Evolutionary conservation across 805 yeast genomes (phyloP).

Genomic region (Candida fluviatilis): DNA sequence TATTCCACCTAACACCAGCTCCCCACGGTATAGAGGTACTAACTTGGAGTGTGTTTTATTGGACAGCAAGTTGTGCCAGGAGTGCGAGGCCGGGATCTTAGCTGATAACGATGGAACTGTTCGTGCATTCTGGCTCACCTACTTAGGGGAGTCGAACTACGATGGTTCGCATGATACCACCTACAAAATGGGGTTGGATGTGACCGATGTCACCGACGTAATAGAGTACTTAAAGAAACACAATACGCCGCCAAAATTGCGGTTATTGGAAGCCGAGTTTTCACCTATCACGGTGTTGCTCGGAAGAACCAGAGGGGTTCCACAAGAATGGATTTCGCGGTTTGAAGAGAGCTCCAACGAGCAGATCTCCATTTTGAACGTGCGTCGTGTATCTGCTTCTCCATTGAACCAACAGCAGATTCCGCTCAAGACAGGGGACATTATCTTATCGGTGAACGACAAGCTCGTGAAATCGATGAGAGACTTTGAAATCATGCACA

Average conservation of each 20-base stretch:
- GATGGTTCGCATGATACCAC: slow-evolving; percentile 51
- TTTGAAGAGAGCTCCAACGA: slow-evolving; percentile 62
- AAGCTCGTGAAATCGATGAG: slow-evolving; percentile 60
- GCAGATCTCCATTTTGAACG: slow-evolving; percentile 69
- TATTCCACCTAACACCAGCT: slow-evolving; percentile 60
- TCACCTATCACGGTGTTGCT: slow-evolving; percentile 61
- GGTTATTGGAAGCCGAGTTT: slow-evolving; percentile 78
- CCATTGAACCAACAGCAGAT: slow-evolving; percentile 16
- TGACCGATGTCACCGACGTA: slow-evolving; percentile 57
- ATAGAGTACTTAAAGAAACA: slow-evolving; percentile 51
- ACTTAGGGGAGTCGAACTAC: slow-evolving; percentile 66
- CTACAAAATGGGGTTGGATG: slow-evolving; percentile 74
- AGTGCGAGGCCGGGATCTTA: slow-evolving; percentile 76
- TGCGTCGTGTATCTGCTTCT: slow-evolving; percentile 61
- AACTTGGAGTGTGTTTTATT: slow-evolving; percentile 74
- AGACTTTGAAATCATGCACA: slow-evolving; percentile 55
- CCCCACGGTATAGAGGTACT: slow-evolving; percentile 83
- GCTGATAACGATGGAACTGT: slow-evolving; percentile 75
- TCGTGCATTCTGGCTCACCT: slow-evolving; percentile 82
- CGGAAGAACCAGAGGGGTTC: slow-evolving; percentile 84
- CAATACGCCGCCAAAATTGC: slow-evolving; percentile 45
- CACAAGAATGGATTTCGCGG: slow-evolving; percentile 73
- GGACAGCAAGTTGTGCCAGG: slow-evolving; percentile 67
- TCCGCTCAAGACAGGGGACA: slow-evolving; percentile 63
- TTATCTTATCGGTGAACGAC: slow-evolving; percentile 67